Percentiles rank a stretch among this genome's conserved stretches.
Evolutionary conservation across 495 filamentous ascomycete genomes (phyloP).

Genomic region (Neurospora intermedia): DNA sequence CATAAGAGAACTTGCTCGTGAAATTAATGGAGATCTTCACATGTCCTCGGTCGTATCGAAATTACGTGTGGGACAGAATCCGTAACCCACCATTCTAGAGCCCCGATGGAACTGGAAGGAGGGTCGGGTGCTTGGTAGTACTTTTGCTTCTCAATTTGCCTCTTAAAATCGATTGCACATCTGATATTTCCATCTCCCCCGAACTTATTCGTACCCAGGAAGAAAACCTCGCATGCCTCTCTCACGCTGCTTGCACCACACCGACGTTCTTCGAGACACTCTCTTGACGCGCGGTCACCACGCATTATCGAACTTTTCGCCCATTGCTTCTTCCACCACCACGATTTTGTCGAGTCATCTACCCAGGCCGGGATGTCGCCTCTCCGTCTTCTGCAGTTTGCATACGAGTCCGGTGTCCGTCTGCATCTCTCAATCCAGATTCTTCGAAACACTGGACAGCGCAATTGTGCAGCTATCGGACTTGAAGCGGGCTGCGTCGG

Average conservation of each 20-base stretch:
- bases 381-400: background rate
- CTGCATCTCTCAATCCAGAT: too few species aligned
- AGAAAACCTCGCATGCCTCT: background rate
- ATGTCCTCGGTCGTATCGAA: background rate
- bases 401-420: background rate
- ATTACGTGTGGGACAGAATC: background rate
- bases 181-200: too few species aligned
- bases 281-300: background rate
- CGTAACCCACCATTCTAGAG: too few species aligned
- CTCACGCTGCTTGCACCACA: background rate
- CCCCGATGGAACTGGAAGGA: background rate
- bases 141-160: background rate
- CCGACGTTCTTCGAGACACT: background rate
- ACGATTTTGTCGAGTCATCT: background rate
- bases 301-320: background rate
- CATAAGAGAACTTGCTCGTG: background rate
- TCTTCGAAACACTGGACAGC: background rate
- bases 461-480: background rate
- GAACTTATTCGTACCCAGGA: too few species aligned
- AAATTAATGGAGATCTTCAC: background rate
- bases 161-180: too few species aligned
- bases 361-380: background rate
- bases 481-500: background rate
- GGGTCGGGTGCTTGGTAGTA: background rate
- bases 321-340: background rate